phyloP scores from a whole-genome alignment of 1,284 basidiomycete species.

The Caloboletus inedulis region DNA sequence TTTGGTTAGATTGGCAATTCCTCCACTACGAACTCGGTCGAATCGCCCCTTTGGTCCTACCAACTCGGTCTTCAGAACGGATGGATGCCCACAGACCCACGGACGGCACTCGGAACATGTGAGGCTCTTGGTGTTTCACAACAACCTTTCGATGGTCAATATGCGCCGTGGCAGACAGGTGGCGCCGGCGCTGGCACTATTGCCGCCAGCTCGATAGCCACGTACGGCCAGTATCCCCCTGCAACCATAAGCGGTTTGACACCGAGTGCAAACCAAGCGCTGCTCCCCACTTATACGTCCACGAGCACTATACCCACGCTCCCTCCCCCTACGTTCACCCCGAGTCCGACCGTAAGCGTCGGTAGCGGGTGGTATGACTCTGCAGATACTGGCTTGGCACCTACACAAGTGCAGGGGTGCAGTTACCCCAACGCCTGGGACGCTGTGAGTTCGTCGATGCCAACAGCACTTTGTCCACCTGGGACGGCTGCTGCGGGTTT shows the following conservation, averaged over 20 bases:
- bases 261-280: slow-evolving; percentile 19
- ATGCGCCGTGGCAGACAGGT: slow-evolving; percentile 73
- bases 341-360: slow-evolving; percentile 45
- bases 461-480: slow-evolving; percentile 44
- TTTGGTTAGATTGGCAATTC: slow-evolving; percentile 67
- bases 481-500: slow-evolving; percentile 27
- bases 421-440: slow-evolving; percentile 64
- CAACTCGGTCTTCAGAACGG: slow-evolving; percentile 74
- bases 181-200: slow-evolving; percentile 68
- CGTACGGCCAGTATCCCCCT: slow-evolving; percentile 59
- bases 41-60: slow-evolving; percentile 80
- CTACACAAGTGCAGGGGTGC: slow-evolving; percentile 62
- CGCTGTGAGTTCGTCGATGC: slow-evolving; percentile 45
- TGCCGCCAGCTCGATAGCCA: slow-evolving; percentile 43
- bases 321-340: slow-evolving; percentile 58
- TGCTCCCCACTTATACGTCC: slow-evolving; percentile 65
- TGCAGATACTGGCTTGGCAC: slow-evolving; percentile 50
- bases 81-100: slow-evolving; percentile 80
- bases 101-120: slow-evolving; percentile 66
- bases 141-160: slow-evolving; percentile 53
- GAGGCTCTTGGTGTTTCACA: slow-evolving; percentile 46
- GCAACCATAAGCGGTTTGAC: slow-evolving; percentile 34
- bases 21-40: slow-evolving; percentile 51
- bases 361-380: slow-evolving; percentile 75
- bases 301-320: slow-evolving; percentile 60